Evolutionary conservation across 2,329 filamentous ascomycete genomes (phyloP).

Genomic region (Cladosporium sp.): DNA sequence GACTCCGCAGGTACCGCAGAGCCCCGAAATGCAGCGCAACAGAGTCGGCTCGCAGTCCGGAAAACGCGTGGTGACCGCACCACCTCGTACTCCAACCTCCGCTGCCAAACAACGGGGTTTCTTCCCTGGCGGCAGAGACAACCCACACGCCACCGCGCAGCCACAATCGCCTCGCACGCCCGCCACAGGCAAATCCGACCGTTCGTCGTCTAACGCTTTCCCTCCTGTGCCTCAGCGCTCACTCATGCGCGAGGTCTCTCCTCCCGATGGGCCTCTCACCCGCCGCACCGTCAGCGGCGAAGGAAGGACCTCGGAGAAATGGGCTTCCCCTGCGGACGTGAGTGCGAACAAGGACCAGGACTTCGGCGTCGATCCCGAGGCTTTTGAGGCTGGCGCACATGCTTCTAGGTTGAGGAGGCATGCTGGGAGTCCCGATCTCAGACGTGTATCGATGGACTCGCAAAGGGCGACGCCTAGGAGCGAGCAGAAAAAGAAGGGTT

Average conservation of each 20-base stretch:
- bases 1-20: not conserved
- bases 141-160: slow-evolving; percentile 19
- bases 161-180: slow-evolving; percentile 13
- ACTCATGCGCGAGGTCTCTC: slow-evolving; percentile 19
- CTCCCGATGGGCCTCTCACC: slow-evolving; percentile 17
- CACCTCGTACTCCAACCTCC: slow-evolving; percentile 21
- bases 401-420: slow-evolving; percentile 1
- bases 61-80: slow-evolving; percentile 7
- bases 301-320: slow-evolving; percentile 10
- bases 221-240: slow-evolving; percentile 18
- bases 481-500: not conserved
- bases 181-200: slow-evolving; percentile 8
- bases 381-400: slow-evolving; percentile 7
- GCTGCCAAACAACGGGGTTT: slow-evolving; percentile 18
- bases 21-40: not conserved
- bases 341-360: slow-evolving; percentile 11
- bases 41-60: not conserved
- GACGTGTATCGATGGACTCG: slow-evolving; percentile 1
- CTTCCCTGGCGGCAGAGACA: slow-evolving; percentile 18
- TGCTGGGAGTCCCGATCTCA: slow-evolving; percentile 9
- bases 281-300: slow-evolving; percentile 8
- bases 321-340: slow-evolving; percentile 8
- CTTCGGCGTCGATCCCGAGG: slow-evolving; percentile 14
- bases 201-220: slow-evolving; percentile 10
- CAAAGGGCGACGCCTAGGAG: slow-evolving; percentile 10